Percentiles rank a stretch among this genome's conserved stretches.
Evolutionary conservation across 1,139 yeast genomes (phyloP).

Genomic region (Pichia sp.): DNA sequence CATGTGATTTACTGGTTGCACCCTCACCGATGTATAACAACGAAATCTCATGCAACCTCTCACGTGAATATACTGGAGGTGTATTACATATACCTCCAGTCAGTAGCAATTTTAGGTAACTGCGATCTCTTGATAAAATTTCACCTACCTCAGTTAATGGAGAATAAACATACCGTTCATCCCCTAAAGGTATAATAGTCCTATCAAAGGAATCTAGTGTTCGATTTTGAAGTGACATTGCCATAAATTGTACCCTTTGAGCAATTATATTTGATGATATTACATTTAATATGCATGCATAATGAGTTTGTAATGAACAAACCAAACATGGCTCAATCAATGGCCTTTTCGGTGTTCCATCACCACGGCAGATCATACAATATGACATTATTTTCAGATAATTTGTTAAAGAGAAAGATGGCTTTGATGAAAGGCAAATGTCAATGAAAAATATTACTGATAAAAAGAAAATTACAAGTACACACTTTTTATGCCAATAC

Average conservation of each 20-base stretch:
- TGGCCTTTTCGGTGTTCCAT: neutral
- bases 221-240: neutral
- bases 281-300: conserved; percentile 6
- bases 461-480: neutral
- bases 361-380: conserved; percentile 9
- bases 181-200: neutral
- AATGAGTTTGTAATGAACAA: conserved; percentile 5
- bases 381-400: neutral
- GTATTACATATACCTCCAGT: neutral
- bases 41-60: neutral
- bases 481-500: neutral
- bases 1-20: neutral
- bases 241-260: neutral
- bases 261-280: conserved; percentile 6
- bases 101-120: neutral
- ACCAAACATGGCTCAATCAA: conserved; percentile 5
- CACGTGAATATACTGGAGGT: neutral
- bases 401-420: neutral
- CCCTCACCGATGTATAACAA: neutral
- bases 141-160: neutral
- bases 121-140: neutral
- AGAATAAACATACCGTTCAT: neutral
- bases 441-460: neutral
- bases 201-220: neutral
- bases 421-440: no score